phyloP scores from a whole-genome alignment of 73 alveolate species.

The Blepharisma japonicum region DNA sequence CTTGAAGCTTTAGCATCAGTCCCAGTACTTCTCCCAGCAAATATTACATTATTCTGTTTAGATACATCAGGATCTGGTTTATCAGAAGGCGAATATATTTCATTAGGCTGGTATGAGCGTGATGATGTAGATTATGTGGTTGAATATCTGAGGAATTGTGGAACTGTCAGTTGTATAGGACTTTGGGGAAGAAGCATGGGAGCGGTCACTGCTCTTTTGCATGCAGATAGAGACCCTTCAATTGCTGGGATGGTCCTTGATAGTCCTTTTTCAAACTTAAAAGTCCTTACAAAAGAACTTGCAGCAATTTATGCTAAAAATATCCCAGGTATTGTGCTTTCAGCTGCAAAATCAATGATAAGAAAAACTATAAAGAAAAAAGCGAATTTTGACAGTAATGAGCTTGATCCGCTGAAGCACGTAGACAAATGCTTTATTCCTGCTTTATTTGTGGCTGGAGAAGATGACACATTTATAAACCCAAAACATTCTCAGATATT shows the following conservation, averaged over 20 bases:
- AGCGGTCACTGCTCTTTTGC: constrained; percentile 84
- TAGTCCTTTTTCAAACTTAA: constrained; percentile 80
- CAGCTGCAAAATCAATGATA: constrained; percentile 76
- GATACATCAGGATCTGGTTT: constrained; percentile 65
- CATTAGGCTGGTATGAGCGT: constrained; percentile 59
- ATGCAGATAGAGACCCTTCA: constrained; percentile 59
- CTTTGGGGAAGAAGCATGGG: constrained; percentile 97
- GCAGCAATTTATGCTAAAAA: constrained; percentile 53
- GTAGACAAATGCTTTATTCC: constrained; percentile 82
- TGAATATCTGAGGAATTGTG: constrained; percentile 40
- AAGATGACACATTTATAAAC: constrained; percentile 82
- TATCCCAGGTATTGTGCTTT: constrained; percentile 48
- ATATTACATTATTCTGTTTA: constrained; percentile 64
- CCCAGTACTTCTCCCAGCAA: constrained; percentile 60
- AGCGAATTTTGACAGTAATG: constrained; percentile 86
- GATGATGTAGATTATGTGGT: constrained; percentile 61
- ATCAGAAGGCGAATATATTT: constrained; percentile 63
- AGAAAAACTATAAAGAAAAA: constrained; percentile 67
- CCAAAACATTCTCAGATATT: constrained; percentile 83
- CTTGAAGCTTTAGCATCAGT: constrained; percentile 84
- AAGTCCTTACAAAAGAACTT: constrained; percentile 69
- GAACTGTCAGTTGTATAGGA: constrained; percentile 73
- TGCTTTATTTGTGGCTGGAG: constrained; percentile 80
- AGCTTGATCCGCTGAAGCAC: constrained; percentile 75
- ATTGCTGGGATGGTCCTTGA: constrained; percentile 76